phyloP scores from a whole-genome alignment of 2,329 filamentous ascomycete genomes.

The Fusarium nurragi region DNA sequence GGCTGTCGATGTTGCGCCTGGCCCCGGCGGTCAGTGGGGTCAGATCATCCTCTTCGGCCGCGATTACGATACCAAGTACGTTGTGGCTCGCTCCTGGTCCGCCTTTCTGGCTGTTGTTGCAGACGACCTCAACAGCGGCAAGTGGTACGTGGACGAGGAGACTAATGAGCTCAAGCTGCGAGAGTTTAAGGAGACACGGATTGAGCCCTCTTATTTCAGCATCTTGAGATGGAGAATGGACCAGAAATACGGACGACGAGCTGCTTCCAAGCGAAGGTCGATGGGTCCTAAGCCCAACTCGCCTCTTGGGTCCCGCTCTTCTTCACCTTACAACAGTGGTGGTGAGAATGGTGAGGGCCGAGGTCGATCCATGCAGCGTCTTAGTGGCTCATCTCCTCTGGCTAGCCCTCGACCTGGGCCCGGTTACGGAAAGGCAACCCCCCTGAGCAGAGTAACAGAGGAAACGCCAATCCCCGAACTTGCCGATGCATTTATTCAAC shows the following conservation, averaged over 20 bases:
- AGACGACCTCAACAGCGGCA: constrained; percentile 89
- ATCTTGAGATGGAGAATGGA: constrained; percentile 95
- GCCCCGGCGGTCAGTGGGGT: constrained; percentile 90
- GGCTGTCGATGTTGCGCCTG: constrained; percentile 90
- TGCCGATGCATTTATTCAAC: constrained; percentile 52
- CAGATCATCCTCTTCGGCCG: constrained; percentile 97
- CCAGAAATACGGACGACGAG: constrained; percentile 85
- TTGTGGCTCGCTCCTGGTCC: constrained; percentile 91
- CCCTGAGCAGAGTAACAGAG: constrained; percentile 78
- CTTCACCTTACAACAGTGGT: constrained; percentile 73
- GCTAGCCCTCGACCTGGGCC: constrained; percentile 66
- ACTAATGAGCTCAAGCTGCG: constrained; percentile 88
- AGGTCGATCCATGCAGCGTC: constrained; percentile 76
- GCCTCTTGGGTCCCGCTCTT: constrained; percentile 59
- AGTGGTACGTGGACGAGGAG: constrained; percentile 94
- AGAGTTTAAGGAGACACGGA: constrained; percentile 87
- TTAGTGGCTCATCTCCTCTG: constrained; percentile 70
- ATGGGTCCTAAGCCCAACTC: constrained; percentile 57
- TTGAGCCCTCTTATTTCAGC: constrained; percentile 93
- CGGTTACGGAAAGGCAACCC: constrained; percentile 72
- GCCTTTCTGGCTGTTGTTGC: constrained; percentile 86
- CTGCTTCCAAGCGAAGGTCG: constrained; percentile 62
- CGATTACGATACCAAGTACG: constrained; percentile 98
- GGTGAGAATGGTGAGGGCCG: constrained; percentile 69
- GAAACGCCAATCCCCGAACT: constrained; percentile 61